These are phyloP conservation scores for Cladosporium sp. DNA, from an alignment of 2,329 filamentous ascomycete genomes.

Conservation along the genomic window DNA sequence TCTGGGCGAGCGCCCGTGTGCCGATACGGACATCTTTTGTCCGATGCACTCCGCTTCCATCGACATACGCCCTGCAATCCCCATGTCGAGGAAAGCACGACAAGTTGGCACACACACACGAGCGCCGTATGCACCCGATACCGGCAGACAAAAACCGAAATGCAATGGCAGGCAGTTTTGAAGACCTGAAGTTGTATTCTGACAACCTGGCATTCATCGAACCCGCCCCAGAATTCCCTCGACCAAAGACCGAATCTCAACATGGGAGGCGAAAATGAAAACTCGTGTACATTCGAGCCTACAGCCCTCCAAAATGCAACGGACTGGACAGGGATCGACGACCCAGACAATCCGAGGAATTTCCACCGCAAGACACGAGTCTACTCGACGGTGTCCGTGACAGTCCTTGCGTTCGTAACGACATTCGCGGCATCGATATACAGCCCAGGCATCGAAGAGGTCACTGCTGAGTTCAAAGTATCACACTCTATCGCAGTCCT, in stretches of 20 bases:
- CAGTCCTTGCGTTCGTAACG: slow-evolving; percentile 28
- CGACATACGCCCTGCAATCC: slow-evolving; percentile 4
- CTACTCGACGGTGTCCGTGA: slow-evolving; percentile 25
- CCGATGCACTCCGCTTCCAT: neutral
- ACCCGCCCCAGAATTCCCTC: neutral
- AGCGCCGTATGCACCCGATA: neutral
- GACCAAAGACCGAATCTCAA: neutral
- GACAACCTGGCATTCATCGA: neutral
- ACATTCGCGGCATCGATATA: slow-evolving; percentile 31
- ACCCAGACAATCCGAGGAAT: slow-evolving; percentile 30
- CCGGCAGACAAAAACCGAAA: neutral
- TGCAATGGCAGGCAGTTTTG: neutral
- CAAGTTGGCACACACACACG: neutral
- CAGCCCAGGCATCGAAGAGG: slow-evolving; percentile 24
- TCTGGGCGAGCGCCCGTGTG: neutral
- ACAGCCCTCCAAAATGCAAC: neutral
- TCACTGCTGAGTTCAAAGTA: slow-evolving; percentile 23
- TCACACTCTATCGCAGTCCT: slow-evolving; percentile 32
- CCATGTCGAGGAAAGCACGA: neutral
- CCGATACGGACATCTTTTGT: neutral
- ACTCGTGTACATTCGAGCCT: neutral
- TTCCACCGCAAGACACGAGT: slow-evolving; percentile 23
- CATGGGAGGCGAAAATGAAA: neutral
- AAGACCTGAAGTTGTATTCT: neutral
- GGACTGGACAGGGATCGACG: slow-evolving; percentile 27